Evolutionary conservation across 495 filamentous ascomycete genomes (phyloP).

Genomic region (Aspergillus baeticus): DNA sequence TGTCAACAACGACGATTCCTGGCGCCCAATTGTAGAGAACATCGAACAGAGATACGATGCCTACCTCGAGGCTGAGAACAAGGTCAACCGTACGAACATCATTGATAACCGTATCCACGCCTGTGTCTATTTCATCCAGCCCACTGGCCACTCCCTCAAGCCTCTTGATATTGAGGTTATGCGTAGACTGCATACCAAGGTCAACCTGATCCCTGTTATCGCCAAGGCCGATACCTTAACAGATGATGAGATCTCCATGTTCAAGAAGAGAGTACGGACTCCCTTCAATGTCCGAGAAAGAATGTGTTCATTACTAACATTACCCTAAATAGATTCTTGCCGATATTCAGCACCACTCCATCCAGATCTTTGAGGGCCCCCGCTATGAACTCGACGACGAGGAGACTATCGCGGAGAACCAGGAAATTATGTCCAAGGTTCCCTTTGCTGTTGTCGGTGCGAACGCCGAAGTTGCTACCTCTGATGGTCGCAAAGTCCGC

Average conservation of each 20-base stretch:
- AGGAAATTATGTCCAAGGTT: conserved; percentile 99
- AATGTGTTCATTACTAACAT: not conserved
- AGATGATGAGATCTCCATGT: conserved; percentile 88
- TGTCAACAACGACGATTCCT: conserved; percentile 99
- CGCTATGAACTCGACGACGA: conserved; percentile 98
- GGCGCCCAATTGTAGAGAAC: conserved; percentile 98
- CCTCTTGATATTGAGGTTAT: conserved; percentile 98
- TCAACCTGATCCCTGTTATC: conserved; percentile 99
- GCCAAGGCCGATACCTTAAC: conserved; percentile 98
- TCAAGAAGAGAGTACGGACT: conserved; percentile 86
- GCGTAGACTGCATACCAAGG: conserved; percentile 98
- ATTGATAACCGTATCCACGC: conserved; percentile 98
- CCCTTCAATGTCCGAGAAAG: not conserved
- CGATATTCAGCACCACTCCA: conserved; percentile 93
- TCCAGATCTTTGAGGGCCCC: conserved; percentile 98
- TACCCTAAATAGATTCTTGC: conserved; percentile 72
- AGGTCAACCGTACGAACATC: conserved; percentile 99
- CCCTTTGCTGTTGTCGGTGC: conserved; percentile 98
- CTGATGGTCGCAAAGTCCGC: conserved; percentile 93
- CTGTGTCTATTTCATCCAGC: conserved; percentile 99
- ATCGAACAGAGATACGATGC: conserved; percentile 98
- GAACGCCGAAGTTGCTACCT: conserved; percentile 84
- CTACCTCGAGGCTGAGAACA: conserved; percentile 98
- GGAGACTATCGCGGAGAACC: conserved; percentile 99
- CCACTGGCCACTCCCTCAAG: conserved; percentile 98